Evolutionary conservation across 441 rosid species (phyloP).

Genomic region (Jatropha multifida): DNA sequence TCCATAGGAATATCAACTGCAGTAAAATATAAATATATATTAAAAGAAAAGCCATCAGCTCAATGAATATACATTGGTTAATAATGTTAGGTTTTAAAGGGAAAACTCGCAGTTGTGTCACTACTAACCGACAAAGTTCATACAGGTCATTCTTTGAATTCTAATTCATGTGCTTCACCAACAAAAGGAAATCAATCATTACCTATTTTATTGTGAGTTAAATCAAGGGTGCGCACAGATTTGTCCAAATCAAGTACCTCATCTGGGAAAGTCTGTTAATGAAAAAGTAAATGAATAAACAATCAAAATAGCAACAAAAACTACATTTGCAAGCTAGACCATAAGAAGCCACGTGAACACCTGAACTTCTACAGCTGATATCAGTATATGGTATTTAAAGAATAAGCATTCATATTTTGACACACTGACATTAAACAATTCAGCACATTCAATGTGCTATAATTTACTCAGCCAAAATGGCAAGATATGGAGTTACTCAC

Average conservation of each 20-base stretch:
- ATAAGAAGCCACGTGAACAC: background rate
- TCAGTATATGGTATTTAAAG: background rate
- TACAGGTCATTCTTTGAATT: slow-evolving; percentile 3
- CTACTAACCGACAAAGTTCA: background rate
- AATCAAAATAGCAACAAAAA: slow-evolving; percentile 14
- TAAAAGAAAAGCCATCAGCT: slow-evolving; percentile 6
- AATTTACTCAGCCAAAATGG: background rate
- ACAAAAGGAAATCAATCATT: slow-evolving; percentile 16
- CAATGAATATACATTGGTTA: background rate
- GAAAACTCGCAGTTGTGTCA: background rate
- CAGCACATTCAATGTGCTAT: background rate
- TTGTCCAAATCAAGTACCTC: slow-evolving; percentile 70
- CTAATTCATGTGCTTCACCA: background rate
- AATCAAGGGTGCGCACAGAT: slow-evolving; percentile 82
- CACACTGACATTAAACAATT: background rate
- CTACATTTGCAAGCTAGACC: background rate
- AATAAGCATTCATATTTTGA: background rate
- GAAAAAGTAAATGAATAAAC: slow-evolving; percentile 21
- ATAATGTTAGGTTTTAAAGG: background rate
- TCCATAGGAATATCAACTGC: slow-evolving; percentile 86
- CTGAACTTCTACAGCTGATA: background rate
- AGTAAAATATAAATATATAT: slow-evolving; percentile 17
- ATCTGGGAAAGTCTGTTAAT: slow-evolving; percentile 73
- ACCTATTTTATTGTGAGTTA: slow-evolving; percentile 86
- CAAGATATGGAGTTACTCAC: background rate